phyloP scores from a whole-genome alignment of 805 yeast genomes.

The Ogataea ganodermae region DNA sequence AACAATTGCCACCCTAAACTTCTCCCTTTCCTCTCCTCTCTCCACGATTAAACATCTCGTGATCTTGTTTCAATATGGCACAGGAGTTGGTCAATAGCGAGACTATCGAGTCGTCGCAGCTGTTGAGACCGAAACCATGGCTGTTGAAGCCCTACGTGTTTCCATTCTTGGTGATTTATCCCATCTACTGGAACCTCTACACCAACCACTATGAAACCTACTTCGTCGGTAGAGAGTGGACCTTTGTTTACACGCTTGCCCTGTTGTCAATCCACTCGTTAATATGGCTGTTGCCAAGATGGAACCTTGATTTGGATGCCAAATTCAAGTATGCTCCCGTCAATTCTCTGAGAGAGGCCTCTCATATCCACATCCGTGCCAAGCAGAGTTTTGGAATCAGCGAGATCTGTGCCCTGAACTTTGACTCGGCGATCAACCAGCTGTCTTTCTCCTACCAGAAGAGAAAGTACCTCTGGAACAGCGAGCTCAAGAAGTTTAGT shows the following conservation, averaged over 20 bases:
- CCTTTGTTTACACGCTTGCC: constrained; percentile 80
- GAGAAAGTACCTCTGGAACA: constrained; percentile 78
- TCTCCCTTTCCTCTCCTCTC: constrained; percentile 49
- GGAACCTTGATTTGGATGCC: constrained; percentile 77
- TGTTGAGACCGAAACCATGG: constrained; percentile 67
- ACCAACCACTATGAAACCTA: constrained; percentile 70
- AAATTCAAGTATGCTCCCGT: constrained; percentile 66
- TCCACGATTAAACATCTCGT: constrained; percentile 58
- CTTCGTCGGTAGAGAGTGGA: constrained; percentile 93
- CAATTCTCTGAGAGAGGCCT: constrained; percentile 57
- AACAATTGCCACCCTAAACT: constrained; percentile 2
- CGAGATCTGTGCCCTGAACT: constrained; percentile 66
- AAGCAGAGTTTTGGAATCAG: constrained; percentile 85
- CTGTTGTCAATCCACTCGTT: constrained; percentile 72
- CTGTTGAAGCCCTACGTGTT: constrained; percentile 72
- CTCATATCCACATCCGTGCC: constrained; percentile 74
- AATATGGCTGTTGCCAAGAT: constrained; percentile 87
- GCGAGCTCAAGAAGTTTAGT: constrained; percentile 54
- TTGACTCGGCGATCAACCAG: constrained; percentile 57
- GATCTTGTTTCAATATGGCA: constrained; percentile 30
- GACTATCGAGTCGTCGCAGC: constrained; percentile 67
- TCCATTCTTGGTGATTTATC: constrained; percentile 81
- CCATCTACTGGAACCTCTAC: constrained; percentile 68
- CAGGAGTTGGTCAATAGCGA: constrained; percentile 63
- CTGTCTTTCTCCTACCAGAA: constrained; percentile 83